phyloP scores from a whole-genome alignment of 1,284 basidiomycete species.

The Marasmius tenuissimus region DNA sequence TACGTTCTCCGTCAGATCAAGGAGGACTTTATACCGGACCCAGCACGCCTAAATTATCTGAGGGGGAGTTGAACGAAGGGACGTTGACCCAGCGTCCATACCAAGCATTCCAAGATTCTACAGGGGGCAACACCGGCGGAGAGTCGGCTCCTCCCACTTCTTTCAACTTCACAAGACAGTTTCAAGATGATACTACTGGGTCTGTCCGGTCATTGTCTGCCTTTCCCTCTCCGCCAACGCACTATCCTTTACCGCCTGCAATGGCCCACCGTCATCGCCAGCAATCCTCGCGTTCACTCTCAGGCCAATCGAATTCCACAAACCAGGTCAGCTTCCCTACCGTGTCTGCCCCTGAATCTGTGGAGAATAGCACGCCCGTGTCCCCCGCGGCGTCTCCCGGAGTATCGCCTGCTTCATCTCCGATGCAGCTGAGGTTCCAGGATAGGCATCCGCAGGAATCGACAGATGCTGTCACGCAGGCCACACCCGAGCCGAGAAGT shows the following conservation, averaged over 20 bases:
- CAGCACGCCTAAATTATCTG: not conserved
- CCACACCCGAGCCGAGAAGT: too few species aligned
- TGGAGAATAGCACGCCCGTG: not conserved
- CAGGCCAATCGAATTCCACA: conserved; percentile 21
- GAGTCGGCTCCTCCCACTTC: conserved; percentile 20
- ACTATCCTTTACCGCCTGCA: conserved; percentile 62
- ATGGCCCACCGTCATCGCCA: conserved; percentile 28
- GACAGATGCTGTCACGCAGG: not conserved
- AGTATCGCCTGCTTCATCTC: conserved; percentile 26
- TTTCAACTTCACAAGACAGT: conserved; percentile 35
- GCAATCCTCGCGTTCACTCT: conserved; percentile 29
- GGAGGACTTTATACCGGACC: not conserved
- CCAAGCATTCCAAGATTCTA: not conserved
- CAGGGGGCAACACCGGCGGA: conserved; percentile 1
- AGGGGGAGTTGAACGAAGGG: not conserved
- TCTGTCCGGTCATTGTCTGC: conserved; percentile 67
- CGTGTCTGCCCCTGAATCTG: not conserved
- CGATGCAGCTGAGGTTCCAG: not conserved
- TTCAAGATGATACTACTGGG: conserved; percentile 42
- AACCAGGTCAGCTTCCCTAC: conserved; percentile 29
- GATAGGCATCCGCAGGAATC: not conserved
- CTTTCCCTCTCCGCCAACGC: conserved; percentile 69
- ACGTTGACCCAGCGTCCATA: not conserved
- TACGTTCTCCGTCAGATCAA: not conserved
- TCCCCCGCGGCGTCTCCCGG: not conserved